Evolutionary conservation across 2,329 filamentous ascomycete genomes (phyloP).

Genomic region (Tolypocladium inflatum): DNA sequence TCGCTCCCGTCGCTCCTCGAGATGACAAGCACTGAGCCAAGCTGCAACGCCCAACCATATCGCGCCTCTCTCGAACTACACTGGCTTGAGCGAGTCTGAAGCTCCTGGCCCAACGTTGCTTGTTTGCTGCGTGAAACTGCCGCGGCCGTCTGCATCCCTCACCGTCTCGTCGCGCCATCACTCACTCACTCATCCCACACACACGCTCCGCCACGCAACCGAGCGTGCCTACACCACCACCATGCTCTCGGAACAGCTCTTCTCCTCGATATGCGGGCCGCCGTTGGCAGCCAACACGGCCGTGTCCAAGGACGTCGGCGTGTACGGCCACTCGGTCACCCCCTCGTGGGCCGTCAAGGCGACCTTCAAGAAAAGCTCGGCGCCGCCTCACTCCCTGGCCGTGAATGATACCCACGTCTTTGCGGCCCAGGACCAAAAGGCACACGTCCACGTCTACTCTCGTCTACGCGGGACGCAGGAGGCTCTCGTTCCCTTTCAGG

Average conservation of each 20-base stretch:
- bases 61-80: background rate
- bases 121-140: background rate
- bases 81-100: background rate
- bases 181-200: background rate
- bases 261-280: constrained; percentile 48
- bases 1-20: background rate
- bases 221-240: background rate
- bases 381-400: constrained; percentile 69
- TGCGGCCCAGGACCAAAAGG: constrained; percentile 83
- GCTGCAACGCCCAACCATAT: background rate
- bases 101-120: background rate
- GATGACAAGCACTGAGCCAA: background rate
- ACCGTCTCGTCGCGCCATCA: background rate
- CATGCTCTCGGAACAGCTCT: constrained; percentile 53
- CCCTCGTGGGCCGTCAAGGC: constrained; percentile 66
- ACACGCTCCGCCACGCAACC: background rate
- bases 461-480: constrained; percentile 79
- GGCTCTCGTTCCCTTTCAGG: constrained; percentile 76
- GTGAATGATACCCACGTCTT: constrained; percentile 78
- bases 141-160: background rate
- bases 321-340: constrained; percentile 76
- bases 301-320: constrained; percentile 69
- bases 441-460: constrained; percentile 87
- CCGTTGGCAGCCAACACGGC: constrained; percentile 52
- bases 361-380: constrained; percentile 86